These are phyloP conservation scores for Penicillium psychrosexuale DNA, from an alignment of 2,329 filamentous ascomycete species.

Conservation along the genomic window DNA sequence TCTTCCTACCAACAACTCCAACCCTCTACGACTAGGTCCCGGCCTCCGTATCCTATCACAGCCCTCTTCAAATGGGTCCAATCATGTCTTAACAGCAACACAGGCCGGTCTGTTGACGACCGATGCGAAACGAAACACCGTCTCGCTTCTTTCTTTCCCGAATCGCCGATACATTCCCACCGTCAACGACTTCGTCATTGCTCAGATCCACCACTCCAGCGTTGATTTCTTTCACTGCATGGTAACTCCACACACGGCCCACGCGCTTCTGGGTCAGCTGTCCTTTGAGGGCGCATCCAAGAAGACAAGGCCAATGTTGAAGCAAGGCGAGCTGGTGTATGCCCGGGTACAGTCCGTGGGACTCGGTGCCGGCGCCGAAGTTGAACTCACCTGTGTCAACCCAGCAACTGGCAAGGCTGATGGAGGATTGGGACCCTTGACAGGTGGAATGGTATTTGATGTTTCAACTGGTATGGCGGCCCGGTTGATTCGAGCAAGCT, in stretches of 20 bases:
- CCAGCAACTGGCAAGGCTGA: slow-evolving; percentile 82
- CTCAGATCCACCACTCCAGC: slow-evolving; percentile 72
- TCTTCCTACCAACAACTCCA: slow-evolving; percentile 64
- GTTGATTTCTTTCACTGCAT: slow-evolving; percentile 76
- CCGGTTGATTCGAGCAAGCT: slow-evolving; percentile 56
- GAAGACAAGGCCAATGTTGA: slow-evolving; percentile 81
- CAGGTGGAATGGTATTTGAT: slow-evolving; percentile 80
- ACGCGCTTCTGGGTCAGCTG: slow-evolving; percentile 74
- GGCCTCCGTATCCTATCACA: slow-evolving; percentile 78
- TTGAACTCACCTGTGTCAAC: slow-evolving; percentile 87
- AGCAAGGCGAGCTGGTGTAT: slow-evolving; percentile 76
- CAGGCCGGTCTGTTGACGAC: slow-evolving; percentile 38
- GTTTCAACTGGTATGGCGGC: slow-evolving; percentile 80
- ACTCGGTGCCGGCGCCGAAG: slow-evolving; percentile 78
- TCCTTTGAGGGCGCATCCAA: slow-evolving; percentile 91
- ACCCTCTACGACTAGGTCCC: slow-evolving; percentile 74
- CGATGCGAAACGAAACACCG: slow-evolving; percentile 41
- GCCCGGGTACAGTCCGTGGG: slow-evolving; percentile 76
- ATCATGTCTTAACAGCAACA: slow-evolving; percentile 33
- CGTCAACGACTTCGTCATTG: slow-evolving; percentile 82
- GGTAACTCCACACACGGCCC: slow-evolving; percentile 62
- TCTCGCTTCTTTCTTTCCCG: slow-evolving; percentile 36
- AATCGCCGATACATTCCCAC: slow-evolving; percentile 69
- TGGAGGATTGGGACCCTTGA: slow-evolving; percentile 80
- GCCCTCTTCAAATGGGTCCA: slow-evolving; percentile 61